Evolutionary conservation across 768 basidiomycete species (phyloP).

Genomic region (Lentinula raphanica): DNA sequence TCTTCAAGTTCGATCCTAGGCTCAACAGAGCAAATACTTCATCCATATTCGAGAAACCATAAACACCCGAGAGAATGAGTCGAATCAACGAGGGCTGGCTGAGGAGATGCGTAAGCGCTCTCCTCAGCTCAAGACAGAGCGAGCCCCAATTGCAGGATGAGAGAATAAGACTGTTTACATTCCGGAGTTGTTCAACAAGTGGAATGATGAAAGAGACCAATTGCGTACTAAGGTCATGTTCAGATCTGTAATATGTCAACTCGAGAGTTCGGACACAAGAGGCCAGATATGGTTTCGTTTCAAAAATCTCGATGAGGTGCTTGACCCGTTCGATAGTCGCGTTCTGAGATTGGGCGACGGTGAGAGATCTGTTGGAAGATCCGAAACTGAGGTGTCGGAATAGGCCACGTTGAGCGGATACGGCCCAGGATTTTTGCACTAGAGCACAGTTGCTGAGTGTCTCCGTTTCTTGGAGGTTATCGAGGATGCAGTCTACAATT

Average conservation of each 20-base stretch:
- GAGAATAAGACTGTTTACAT: not conserved
- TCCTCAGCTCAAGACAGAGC: not conserved
- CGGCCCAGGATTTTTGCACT: slow-evolving; percentile 12
- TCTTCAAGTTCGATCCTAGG: not conserved
- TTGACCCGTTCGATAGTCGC: not conserved
- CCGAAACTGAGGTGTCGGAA: slow-evolving; percentile 6
- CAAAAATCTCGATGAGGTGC: not conserved
- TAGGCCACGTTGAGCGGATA: slow-evolving; percentile 11
- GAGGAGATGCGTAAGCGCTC: not conserved
- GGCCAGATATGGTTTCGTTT: not conserved
- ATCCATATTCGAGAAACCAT: not conserved
- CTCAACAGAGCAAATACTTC: not conserved
- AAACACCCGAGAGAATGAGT: not conserved
- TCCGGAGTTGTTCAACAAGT: not conserved
- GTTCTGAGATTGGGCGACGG: not conserved
- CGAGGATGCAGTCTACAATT: slow-evolving; percentile 15
- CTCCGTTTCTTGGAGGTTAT: slow-evolving; percentile 11
- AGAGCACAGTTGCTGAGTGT: slow-evolving; percentile 5
- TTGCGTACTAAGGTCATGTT: too few species aligned
- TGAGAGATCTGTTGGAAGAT: not conserved
- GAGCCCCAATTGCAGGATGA: not conserved
- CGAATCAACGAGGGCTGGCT: not conserved
- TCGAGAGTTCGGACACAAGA: not conserved
- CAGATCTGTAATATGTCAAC: too few species aligned
- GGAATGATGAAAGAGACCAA: not conserved